Evolutionary conservation across 2,329 filamentous ascomycete species (phyloP), one percentile per base, ranked within the genome.

Genomic region (Clarireedia paspali): DNA sequence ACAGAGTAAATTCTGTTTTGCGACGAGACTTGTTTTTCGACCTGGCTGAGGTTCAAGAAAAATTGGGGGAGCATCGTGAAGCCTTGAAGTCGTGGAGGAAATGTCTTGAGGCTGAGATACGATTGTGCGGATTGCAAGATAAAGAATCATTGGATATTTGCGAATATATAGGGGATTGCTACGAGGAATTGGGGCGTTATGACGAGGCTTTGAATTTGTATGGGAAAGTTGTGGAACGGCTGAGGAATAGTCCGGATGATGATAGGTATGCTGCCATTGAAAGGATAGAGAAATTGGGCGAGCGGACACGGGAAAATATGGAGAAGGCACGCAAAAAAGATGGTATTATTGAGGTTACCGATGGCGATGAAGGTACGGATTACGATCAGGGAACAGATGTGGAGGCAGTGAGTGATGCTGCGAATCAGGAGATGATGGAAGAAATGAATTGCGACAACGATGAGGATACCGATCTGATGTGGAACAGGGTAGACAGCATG

Each of bases 51-150:
- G 39, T 20, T n/a, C n/a, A 17, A 42, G 1, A n/a, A 15, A 20
- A 42, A 44, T 2, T 44, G 40, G 15, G n/a, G n/a, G 40, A 44
- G 0, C 10, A 20, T 44, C n/a, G 6, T 9, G 40, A 24, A 23
- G 40, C n/a, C 6, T 17, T 20, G 40, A 44, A 44, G 12, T 44
- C 6, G 17, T 44, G 10, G 4, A 44, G 6, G n/a, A 44, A 44
- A 10, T 20, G 40, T 14, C 40, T 44, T 23, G 40, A 44, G 40
- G 17, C 14, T 2, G 15, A 14, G 12, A 44, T 44, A 44, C 3
- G 0, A 44, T 0, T 10, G 0, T 10, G 15, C 12, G 17, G 40
- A 4, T 2, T 17, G 15, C 5, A 20, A 44, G 0, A 24, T 20
- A 2, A 9, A 44, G 0, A 44, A 0, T 1, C 14, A 2, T 20